Evolutionary conservation across 2,329 filamentous ascomycete species (phyloP).

Genomic region (Mollisiaceae sp.): DNA sequence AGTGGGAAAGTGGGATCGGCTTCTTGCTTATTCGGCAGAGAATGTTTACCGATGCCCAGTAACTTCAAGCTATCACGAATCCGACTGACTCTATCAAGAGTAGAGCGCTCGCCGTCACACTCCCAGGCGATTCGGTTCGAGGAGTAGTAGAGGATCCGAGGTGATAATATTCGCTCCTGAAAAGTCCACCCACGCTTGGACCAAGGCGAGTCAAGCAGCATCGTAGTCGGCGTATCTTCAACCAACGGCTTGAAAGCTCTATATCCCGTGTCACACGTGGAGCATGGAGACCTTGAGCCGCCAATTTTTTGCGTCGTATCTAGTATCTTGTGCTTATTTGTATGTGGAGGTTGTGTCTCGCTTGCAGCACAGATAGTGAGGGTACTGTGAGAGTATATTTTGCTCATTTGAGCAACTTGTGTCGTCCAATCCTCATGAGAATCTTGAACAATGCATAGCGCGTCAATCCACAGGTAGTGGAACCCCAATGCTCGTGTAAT

Average conservation of each 20-base stretch:
- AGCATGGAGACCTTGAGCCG: not conserved
- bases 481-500: slow-evolving; percentile 18
- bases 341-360: not conserved
- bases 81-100: slow-evolving; percentile 14
- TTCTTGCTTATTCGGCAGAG: slow-evolving; percentile 1
- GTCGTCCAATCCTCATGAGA: slow-evolving; percentile 14
- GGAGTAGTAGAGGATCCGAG: slow-evolving; percentile 12
- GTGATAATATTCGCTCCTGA: slow-evolving; percentile 18
- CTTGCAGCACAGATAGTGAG: slow-evolving; percentile 17
- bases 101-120: slow-evolving; percentile 15
- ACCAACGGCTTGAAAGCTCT: slow-evolving; percentile 11
- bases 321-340: not conserved
- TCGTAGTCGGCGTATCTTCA: slow-evolving; percentile 16
- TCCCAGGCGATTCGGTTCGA: slow-evolving; percentile 15
- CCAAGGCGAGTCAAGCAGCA: slow-evolving; percentile 20
- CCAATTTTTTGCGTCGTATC: not conserved
- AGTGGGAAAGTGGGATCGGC: not conserved
- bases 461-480: slow-evolving; percentile 22
- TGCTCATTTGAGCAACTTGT: slow-evolving; percentile 17
- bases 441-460: slow-evolving; percentile 22
- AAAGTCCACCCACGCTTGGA: slow-evolving; percentile 19
- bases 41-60: not conserved
- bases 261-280: slow-evolving; percentile 5
- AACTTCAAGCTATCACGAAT: slow-evolving; percentile 10
- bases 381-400: slow-evolving; percentile 14